These are phyloP conservation scores for Candida pini DNA, from an alignment of 805 yeast genomes.

Conservation along the genomic window DNA sequence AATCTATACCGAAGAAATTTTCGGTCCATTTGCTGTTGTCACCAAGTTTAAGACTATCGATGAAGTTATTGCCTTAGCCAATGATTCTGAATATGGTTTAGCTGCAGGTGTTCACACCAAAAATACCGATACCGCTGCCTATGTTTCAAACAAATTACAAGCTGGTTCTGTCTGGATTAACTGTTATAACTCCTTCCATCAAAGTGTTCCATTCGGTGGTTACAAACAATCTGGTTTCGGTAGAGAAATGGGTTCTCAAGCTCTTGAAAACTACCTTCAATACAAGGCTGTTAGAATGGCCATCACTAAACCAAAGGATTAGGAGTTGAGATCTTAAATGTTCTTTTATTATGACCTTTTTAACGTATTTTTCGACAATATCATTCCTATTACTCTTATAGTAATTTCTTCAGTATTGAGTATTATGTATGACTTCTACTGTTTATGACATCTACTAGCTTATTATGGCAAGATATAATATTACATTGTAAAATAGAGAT, in stretches of 20 bases:
- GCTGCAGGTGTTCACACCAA: slow-evolving; percentile 78
- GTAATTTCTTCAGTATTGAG: no score
- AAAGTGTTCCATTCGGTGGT: slow-evolving; percentile 77
- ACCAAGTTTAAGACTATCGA: slow-evolving; percentile 63
- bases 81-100: slow-evolving; percentile 68
- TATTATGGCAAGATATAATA: no score
- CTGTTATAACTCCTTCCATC: slow-evolving; percentile 75
- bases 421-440: no score
- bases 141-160: slow-evolving; percentile 57
- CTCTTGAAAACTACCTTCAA: slow-evolving; percentile 70
- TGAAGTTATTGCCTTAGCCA: slow-evolving; percentile 61
- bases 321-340: no score
- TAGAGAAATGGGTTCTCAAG: slow-evolving; percentile 81
- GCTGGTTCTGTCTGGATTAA: slow-evolving; percentile 80
- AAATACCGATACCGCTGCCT: slow-evolving; percentile 54
- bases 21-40: slow-evolving; percentile 74
- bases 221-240: slow-evolving; percentile 78
- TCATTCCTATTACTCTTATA: no score
- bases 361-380: no score
- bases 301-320: slow-evolving; percentile 23
- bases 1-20: slow-evolving; percentile 69
- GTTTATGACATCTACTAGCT: no score
- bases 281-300: slow-evolving; percentile 63
- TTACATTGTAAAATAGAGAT: no score
- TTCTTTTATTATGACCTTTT: no score